Evolutionary conservation across 768 basidiomycete genomes (phyloP).

Genomic region (Clathrus columnatus): DNA sequence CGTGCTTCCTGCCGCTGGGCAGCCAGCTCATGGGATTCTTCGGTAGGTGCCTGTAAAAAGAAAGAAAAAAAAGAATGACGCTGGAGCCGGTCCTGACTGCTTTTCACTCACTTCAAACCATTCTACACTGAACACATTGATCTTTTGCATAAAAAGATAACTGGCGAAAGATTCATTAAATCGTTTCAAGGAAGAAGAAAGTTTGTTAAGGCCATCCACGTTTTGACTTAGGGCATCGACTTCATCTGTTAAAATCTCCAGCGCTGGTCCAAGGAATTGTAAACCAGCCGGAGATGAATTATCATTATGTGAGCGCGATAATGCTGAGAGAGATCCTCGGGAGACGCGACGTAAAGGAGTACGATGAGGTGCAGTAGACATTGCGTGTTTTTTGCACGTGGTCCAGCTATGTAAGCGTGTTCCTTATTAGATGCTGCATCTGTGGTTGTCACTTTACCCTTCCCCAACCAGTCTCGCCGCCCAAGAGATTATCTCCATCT

Average conservation of each 20-base stretch:
- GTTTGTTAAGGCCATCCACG: conserved; percentile 56
- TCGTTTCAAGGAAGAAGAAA: conserved; percentile 67
- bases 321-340: conserved; percentile 80
- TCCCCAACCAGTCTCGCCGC: too few relatives aligned
- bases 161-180: conserved; percentile 94
- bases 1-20: conserved; percentile 49
- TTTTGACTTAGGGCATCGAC: conserved; percentile 72
- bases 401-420: too few relatives aligned
- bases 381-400: not conserved
- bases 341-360: conserved; percentile 87
- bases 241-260: conserved; percentile 85
- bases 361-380: conserved; percentile 31
- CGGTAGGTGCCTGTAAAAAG: conserved; percentile 44
- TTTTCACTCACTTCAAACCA: conserved; percentile 65
- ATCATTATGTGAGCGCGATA: conserved; percentile 68
- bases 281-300: conserved; percentile 76
- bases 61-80: not conserved
- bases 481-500: too few relatives aligned
- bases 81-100: not conserved
- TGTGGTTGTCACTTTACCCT: too few relatives aligned
- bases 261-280: conserved; percentile 75
- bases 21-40: conserved; percentile 51
- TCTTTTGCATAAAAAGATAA: conserved; percentile 85
- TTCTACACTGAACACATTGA: conserved; percentile 91
- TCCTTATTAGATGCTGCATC: too few relatives aligned